Evolutionary conservation across 495 filamentous ascomycete genomes (phyloP), one percentile per base, ranked within the genome.

Genomic region (Chaetomidium leptoderma): DNA sequence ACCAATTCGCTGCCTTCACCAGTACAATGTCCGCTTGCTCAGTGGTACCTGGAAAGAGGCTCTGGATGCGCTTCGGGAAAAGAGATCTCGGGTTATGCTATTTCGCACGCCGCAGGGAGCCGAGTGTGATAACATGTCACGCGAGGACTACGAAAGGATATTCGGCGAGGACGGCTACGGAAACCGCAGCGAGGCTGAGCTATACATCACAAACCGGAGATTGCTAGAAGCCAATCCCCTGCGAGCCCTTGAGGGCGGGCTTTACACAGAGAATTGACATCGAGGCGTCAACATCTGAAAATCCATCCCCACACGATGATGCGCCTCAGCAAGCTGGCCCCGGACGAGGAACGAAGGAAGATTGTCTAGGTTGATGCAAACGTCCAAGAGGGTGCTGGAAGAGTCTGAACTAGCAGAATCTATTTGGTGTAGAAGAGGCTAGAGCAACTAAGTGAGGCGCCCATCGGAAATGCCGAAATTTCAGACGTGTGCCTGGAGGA

Each of bases 11-110:
- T 14, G 10, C 27, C 13, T 58, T 8, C 4, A 8, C 6, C n/a
- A 36, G 9, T 2, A 33, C 6, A 6, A 19, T 36, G 24, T 58
- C 27, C 3, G 24, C 46, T 58, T 58, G 47, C 36, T 21, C 14
- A 52, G 27, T 14, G 56, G 56, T 4, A 40, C 46, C 14, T 58
- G 56, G 56, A 26, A 40, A 14, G 47, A 58, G 16, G 56, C 19
- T 17, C 39, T 58, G n/a, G 56, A 52, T 44, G 56, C 27, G n/a
- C 17, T 58, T 13, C 46, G 47, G 23, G 17, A 52, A 24, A 40
- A 58, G 46, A 58, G 19, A 26, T 52, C 11, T 17, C 29, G 8
- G 2, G 11, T 10, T 19, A 24, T 30, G 23, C 3, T 30, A 0
- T 6, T 57, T 6, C 27, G 23, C 7, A 6, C 1, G 6, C 44